Percentiles rank a stretch among this genome's conserved stretches.
Conservation (phyloP, 805 yeast genomes). For the Pichia phayaonensis region DNA sequence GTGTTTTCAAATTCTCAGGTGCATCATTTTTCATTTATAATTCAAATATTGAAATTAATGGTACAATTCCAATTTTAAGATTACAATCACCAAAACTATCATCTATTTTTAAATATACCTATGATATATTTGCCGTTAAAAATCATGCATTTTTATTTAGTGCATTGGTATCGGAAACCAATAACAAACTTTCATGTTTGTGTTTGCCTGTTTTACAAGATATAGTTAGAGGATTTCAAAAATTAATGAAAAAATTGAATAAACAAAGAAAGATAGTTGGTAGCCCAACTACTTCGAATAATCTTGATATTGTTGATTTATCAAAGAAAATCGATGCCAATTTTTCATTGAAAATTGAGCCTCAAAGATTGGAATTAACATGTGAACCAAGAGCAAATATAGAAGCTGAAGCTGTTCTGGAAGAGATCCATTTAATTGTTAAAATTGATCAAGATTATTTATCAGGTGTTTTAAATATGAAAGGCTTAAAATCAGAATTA, state of each 20-base stretch:
- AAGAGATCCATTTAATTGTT: constrained; percentile 53
- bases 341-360: constrained; percentile 55
- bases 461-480: constrained; percentile 39
- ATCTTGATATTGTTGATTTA: constrained; percentile 35
- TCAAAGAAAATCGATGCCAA: constrained; percentile 53
- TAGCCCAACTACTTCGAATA: background rate
- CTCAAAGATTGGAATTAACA: constrained; percentile 69
- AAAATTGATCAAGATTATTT: constrained; percentile 40
- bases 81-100: constrained; percentile 72
- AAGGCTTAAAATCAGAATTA: constrained; percentile 58
- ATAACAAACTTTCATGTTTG: constrained; percentile 58
- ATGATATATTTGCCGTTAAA: constrained; percentile 27
- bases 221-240: constrained; percentile 41
- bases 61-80: constrained; percentile 42
- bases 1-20: constrained; percentile 57
- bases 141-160: constrained; percentile 45
- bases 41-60: constrained; percentile 34
- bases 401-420: constrained; percentile 72
- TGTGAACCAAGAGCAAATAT: constrained; percentile 95
- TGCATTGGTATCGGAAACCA: constrained; percentile 58
- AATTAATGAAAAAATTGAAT: constrained; percentile 33
- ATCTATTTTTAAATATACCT: constrained; percentile 47
- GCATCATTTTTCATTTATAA: constrained; percentile 49
- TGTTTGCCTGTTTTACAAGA: constrained; percentile 76
- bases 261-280: background rate